Base-by-base conservation (phyloP, 1,139 yeast genomes). In the Candida sanyaensis region DNA sequence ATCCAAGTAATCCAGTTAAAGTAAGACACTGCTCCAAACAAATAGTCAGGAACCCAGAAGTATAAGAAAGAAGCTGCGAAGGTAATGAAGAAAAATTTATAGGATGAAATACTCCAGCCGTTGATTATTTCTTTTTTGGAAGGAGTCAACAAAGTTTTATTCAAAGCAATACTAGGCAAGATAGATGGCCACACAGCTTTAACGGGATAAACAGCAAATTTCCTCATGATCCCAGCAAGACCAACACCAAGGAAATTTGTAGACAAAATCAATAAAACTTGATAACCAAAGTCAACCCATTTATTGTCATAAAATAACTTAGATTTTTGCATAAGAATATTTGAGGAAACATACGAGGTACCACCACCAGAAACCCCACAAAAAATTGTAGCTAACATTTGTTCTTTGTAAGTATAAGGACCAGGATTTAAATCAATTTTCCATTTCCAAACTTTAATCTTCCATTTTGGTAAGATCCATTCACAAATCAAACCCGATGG, bases 221-320 rank as follows among this genome's bases (percentile, higher is more conserved):
- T 74, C 56, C 88, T 73, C 63, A 81, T 64, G 24, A 84, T 57
- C 50, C 89, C 88, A 34, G 88, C 85, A 57, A 82, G 73, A 1
- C 86, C 86, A 54, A 83, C 77, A 30, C 90, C 89, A 59, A 84
- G 61, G 53, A 76, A 77, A 59, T 83, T 84, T 5, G 86, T 75
- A 3, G 84, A 71, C 38, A 82, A 56, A 6, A 78, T 71, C 42
- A 84, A 63, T 45, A 79, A 61, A 8, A 77, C 59, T 59, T 80
- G 83, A 56, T 78, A 80, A 29, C 84, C 83, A 52, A 69, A 69
- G 23, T 67, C 66, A 9, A 74, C 78, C 77, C 81, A 77, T 11
- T 63, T 54, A 41, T 64, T 61, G 38, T 69, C 66, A 54, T 78
- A 78, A 55, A 64, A 80, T 41, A 64, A 53, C 8, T 61, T 58